Evolutionary conservation across 1,284 basidiomycete genomes (phyloP).

Genomic region (Retiboletus flavoniger): DNA sequence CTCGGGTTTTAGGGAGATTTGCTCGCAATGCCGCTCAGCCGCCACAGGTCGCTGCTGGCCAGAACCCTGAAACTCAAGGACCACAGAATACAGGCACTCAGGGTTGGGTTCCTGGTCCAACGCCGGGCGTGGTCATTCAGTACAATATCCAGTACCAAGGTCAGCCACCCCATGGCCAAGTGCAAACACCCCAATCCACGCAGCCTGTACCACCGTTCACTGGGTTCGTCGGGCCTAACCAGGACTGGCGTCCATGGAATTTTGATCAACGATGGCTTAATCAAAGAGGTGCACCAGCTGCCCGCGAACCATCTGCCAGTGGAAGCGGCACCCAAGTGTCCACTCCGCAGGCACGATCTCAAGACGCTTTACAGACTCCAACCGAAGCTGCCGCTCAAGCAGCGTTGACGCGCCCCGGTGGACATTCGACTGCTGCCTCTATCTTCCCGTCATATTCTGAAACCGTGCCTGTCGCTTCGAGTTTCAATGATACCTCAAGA

Average conservation of each 20-base stretch:
- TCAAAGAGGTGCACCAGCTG: slow-evolving; percentile 7
- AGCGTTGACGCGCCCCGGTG: slow-evolving; percentile 39
- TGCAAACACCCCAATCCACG: slow-evolving; percentile 30
- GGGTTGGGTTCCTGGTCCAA: slow-evolving; percentile 33
- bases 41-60: slow-evolving; percentile 21
- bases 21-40: slow-evolving; percentile 41
- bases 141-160: slow-evolving; percentile 58
- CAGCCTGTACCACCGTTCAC: slow-evolving; percentile 45
- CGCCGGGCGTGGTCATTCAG: slow-evolving; percentile 48
- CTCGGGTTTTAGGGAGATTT: slow-evolving; percentile 50
- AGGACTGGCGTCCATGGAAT: slow-evolving; percentile 63
- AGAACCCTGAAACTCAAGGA: slow-evolving; percentile 20
- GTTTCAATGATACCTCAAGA: slow-evolving; percentile 14
- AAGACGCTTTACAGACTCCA: slow-evolving; percentile 27
- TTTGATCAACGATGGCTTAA: slow-evolving; percentile 35
- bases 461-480: slow-evolving; percentile 7
- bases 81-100: slow-evolving; percentile 29
- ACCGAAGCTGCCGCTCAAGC: slow-evolving; percentile 48
- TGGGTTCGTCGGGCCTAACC: slow-evolving; percentile 63
- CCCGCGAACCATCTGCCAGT: slow-evolving; percentile 9
- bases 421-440: slow-evolving; percentile 7
- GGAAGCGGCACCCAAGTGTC: slow-evolving; percentile 6
- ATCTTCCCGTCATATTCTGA: slow-evolving; percentile 6
- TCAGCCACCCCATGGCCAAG: slow-evolving; percentile 27
- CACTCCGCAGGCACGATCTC: slow-evolving; percentile 16